Evolutionary conservation across 352 stramenopile species (phyloP).

Genomic region (Aphanomyces euteiches): DNA sequence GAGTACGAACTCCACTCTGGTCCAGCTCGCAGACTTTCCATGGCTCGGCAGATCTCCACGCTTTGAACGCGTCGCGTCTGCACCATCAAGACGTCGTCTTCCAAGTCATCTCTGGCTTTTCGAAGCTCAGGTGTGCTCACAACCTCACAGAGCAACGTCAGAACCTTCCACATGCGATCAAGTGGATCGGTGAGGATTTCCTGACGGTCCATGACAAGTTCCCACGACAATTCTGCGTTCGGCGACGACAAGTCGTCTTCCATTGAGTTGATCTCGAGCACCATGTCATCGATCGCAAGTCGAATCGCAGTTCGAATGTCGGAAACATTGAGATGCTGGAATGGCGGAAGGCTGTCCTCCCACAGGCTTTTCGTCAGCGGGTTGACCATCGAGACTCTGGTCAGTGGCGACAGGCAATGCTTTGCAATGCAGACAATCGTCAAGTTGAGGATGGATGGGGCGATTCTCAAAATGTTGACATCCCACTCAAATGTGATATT

Average conservation of each 20-base stretch:
- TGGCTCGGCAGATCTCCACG: constrained; percentile 29
- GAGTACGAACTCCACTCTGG: constrained; percentile 54
- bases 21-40: background rate
- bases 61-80: constrained; percentile 91
- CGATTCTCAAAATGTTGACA: too few relatives aligned
- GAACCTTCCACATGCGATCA: constrained; percentile 93
- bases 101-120: constrained; percentile 88
- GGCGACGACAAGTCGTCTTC: constrained; percentile 39
- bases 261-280: constrained; percentile 45
- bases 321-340: too few relatives aligned
- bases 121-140: constrained; percentile 95
- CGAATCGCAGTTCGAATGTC: constrained; percentile 37
- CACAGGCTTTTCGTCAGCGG: too few relatives aligned
- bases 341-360: too few relatives aligned
- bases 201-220: constrained; percentile 86
- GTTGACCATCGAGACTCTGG: too few relatives aligned
- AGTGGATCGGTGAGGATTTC: constrained; percentile 90
- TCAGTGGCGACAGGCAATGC: too few relatives aligned
- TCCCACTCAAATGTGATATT: too few relatives aligned
- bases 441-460: too few relatives aligned
- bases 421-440: too few relatives aligned
- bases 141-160: constrained; percentile 95
- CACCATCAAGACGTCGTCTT: constrained; percentile 91
- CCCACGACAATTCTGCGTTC: constrained; percentile 57
- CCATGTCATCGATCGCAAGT: constrained; percentile 46